phyloP scores from a whole-genome alignment of 257 asterid species.

The Coffea eugenioides region DNA sequence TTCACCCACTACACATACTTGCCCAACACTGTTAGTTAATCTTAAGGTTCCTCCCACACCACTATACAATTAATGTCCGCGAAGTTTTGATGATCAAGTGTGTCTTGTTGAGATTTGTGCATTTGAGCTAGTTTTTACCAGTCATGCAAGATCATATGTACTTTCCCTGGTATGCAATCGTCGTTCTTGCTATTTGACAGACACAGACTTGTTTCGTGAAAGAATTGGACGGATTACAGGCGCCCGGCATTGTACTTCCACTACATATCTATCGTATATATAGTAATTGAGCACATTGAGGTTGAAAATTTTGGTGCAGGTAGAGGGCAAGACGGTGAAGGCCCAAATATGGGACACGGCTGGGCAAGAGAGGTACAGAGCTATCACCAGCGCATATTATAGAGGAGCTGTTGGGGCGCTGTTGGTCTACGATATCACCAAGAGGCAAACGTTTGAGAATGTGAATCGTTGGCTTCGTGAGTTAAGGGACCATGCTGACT shows the following conservation, averaged over 20 bases:
- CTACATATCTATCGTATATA: background rate
- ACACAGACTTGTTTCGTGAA: too few species aligned
- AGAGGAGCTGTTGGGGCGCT: conserved; percentile 57
- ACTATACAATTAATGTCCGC: background rate
- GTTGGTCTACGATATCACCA: conserved; percentile 46
- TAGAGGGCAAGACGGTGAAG: conserved; percentile 48
- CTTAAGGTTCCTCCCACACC: background rate
- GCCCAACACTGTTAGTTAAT: background rate
- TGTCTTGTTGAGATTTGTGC: background rate
- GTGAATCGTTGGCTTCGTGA: conserved; percentile 49
- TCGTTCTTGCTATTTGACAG: too few species aligned
- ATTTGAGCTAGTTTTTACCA: background rate
- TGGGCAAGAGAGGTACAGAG: conserved; percentile 54
- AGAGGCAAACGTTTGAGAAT: conserved; percentile 44
- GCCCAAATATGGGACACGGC: conserved; percentile 67
- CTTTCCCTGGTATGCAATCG: too few species aligned
- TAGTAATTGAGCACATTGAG: background rate
- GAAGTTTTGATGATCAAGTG: too few species aligned
- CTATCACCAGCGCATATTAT: conserved; percentile 51
- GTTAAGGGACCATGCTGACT: conserved; percentile 46
- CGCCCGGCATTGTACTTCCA: background rate
- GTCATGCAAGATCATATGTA: background rate
- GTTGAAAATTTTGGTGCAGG: conserved; percentile 22
- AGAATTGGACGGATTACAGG: background rate
- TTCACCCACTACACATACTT: background rate